Conservation (phyloP, 371 early-diverging fungal species). For the Dichotomocladium elegans region DNA sequence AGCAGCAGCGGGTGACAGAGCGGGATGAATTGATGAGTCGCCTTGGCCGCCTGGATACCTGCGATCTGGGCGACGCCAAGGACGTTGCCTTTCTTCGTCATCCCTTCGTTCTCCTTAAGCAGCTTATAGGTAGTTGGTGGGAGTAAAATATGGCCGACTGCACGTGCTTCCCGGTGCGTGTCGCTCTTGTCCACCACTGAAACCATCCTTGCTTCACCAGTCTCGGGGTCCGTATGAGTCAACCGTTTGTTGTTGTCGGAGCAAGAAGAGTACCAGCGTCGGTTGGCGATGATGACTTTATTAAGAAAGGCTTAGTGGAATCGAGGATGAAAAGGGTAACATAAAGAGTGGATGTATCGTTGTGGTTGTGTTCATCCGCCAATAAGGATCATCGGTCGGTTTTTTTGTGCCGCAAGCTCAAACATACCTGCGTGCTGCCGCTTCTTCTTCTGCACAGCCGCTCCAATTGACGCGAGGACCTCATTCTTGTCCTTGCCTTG, state of each 20-base stretch:
- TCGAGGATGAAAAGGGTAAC: neutral
- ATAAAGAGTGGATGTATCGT: neutral
- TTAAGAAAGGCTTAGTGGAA: neutral
- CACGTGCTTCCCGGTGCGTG: constrained; percentile 72
- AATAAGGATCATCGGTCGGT: constrained; percentile 93
- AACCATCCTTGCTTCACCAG: constrained; percentile 83
- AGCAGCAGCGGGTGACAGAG: constrained; percentile 85
- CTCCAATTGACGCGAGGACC: constrained; percentile 61
- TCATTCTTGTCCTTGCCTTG: constrained; percentile 62
- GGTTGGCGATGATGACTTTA: neutral
- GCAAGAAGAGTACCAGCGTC: neutral
- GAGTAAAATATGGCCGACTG: constrained; percentile 65
- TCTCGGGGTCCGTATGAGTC: constrained; percentile 73
- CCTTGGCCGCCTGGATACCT: constrained; percentile 90
- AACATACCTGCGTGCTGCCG: constrained; percentile 90
- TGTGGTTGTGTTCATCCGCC: constrained; percentile 64
- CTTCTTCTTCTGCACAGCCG: constrained; percentile 85
- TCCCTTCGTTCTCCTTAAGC: constrained; percentile 45
- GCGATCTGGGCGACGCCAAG: constrained; percentile 86
- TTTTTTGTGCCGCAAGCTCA: constrained; percentile 75
- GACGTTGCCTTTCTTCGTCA: constrained; percentile 77
- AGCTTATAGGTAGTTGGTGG: constrained; percentile 58
- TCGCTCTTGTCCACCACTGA: constrained; percentile 66
- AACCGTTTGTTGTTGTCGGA: constrained; percentile 14
- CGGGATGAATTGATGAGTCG: constrained; percentile 78